Evolutionary conservation across 805 yeast genomes (phyloP).

Genomic region (Saccharomycopsis babjevae): DNA sequence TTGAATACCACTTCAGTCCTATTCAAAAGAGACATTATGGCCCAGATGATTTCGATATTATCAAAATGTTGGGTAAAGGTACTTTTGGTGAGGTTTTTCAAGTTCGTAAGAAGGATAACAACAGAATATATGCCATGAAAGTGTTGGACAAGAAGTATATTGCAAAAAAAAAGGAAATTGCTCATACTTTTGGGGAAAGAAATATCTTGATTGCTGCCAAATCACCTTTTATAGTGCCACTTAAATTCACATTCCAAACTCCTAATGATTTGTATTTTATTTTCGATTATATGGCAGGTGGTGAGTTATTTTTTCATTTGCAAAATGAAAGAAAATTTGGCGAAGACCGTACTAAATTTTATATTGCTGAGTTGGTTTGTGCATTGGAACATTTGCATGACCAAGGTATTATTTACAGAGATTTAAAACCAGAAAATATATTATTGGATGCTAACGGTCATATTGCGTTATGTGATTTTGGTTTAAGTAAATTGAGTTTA

Average conservation of each 20-base stretch:
- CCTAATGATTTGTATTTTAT: slow-evolving; percentile 86
- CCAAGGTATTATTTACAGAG: slow-evolving; percentile 92
- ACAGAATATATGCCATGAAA: slow-evolving; percentile 94
- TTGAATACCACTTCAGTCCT: slow-evolving; percentile 62
- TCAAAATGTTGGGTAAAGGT: slow-evolving; percentile 87
- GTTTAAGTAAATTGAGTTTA: slow-evolving; percentile 87
- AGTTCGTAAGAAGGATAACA: slow-evolving; percentile 83
- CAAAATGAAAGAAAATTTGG: slow-evolving; percentile 92
- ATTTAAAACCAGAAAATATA: slow-evolving; percentile 94
- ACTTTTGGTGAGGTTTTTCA: slow-evolving; percentile 98
- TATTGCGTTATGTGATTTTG: slow-evolving; percentile 95
- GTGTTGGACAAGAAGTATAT: slow-evolving; percentile 89
- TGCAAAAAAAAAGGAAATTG: slow-evolving; percentile 93
- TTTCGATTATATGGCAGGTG: slow-evolving; percentile 97
- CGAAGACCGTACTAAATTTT: slow-evolving; percentile 92
- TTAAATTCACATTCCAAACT: slow-evolving; percentile 94
- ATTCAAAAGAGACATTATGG: slow-evolving; percentile 73
- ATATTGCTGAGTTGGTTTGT: slow-evolving; percentile 88
- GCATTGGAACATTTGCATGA: slow-evolving; percentile 94
- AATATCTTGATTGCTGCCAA: slow-evolving; percentile 89
- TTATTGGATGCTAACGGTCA: slow-evolving; percentile 94
- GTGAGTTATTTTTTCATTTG: slow-evolving; percentile 92
- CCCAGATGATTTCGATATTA: slow-evolving; percentile 89
- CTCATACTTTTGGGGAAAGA: slow-evolving; percentile 96
- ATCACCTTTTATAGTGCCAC: slow-evolving; percentile 89